A percentile compares a stretch with the other conserved stretches of the same genome.
Evolutionary conservation across 2,329 filamentous ascomycete species (phyloP).

Genomic region (Penicillium sp.): DNA sequence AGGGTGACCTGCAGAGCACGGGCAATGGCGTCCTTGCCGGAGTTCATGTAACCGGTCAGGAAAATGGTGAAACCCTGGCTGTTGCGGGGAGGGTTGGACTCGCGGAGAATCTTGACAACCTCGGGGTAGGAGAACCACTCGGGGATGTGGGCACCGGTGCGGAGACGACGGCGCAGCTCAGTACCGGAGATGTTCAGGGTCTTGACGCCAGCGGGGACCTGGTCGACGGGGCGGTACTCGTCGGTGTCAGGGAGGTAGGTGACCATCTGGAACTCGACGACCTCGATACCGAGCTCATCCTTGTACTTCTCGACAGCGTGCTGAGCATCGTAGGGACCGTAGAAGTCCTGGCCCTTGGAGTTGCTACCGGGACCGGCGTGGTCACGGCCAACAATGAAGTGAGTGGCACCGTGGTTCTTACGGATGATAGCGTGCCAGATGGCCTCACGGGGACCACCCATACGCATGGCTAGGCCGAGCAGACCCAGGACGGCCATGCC

Average conservation of each 20-base stretch:
- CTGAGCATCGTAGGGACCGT: slow-evolving; percentile 97
- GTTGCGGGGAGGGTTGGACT: slow-evolving; percentile 90
- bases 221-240: slow-evolving; percentile 92
- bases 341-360: slow-evolving; percentile 95
- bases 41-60: slow-evolving; percentile 95
- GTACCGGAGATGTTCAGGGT: slow-evolving; percentile 87
- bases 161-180: slow-evolving; percentile 89
- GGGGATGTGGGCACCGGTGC: slow-evolving; percentile 90
- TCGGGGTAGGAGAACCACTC: slow-evolving; percentile 99
- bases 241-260: slow-evolving; percentile 97
- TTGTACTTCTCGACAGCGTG: slow-evolving; percentile 95
- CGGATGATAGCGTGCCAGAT: slow-evolving; percentile 99
- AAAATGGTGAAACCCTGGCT: slow-evolving; percentile 98
- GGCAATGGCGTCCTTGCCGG: slow-evolving; percentile 94
- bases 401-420: slow-evolving; percentile 98
- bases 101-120: slow-evolving; percentile 92
- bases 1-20: slow-evolving; percentile 94
- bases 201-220: slow-evolving; percentile 80
- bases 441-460: slow-evolving; percentile 97
- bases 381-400: slow-evolving; percentile 99
- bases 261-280: slow-evolving; percentile 99
- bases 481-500: slow-evolving; percentile 98
- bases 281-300: slow-evolving; percentile 95
- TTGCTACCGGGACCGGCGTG: slow-evolving; percentile 98
- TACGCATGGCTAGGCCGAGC: slow-evolving; percentile 95